A percentile compares a stretch with the other conserved stretches of the same genome.
Evolutionary conservation across 148 eudicot genomes (phyloP).

Genomic region (Spergularia bocconei): DNA sequence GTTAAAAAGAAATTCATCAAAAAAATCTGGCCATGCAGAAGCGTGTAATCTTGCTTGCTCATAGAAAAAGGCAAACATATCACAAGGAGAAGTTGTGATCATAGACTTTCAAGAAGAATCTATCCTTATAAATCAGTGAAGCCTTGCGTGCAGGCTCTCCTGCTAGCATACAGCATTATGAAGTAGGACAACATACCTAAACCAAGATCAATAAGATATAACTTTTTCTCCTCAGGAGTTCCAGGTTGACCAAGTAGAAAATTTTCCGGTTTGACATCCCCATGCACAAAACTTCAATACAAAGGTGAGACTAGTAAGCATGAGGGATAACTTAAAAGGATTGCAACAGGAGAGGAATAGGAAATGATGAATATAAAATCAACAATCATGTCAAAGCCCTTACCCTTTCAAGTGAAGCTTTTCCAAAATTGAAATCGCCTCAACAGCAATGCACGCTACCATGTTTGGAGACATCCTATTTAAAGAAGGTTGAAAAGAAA

Average conservation of each 20-base stretch:
- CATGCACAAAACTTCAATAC: slow-evolving; percentile 76
- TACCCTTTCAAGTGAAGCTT: slow-evolving; percentile 90
- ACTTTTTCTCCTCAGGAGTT: slow-evolving; percentile 80
- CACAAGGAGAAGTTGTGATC: not conserved
- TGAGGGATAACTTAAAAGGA: not conserved
- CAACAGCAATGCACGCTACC: slow-evolving; percentile 96
- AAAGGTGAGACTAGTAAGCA: slow-evolving; percentile 12
- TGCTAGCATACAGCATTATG: not conserved
- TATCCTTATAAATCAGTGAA: not conserved
- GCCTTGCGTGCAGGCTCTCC: not conserved
- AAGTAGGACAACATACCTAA: slow-evolving; percentile 49
- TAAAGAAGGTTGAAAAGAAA: slow-evolving; percentile 19
- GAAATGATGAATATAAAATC: not conserved
- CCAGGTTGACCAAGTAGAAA: slow-evolving; percentile 90
- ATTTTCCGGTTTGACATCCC: slow-evolving; percentile 95
- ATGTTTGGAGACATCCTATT: slow-evolving; percentile 88
- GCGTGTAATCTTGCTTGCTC: not conserved
- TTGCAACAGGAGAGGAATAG: not conserved
- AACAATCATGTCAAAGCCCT: slow-evolving; percentile 13
- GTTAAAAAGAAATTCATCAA: too few relatives aligned
- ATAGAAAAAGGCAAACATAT: not conserved
- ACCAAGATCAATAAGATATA: slow-evolving; percentile 93
- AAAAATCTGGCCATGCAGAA: too few relatives aligned
- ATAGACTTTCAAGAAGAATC: not conserved
- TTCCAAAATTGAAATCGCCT: slow-evolving; percentile 90